Evolutionary conservation across 345 rosid genomes (phyloP).

Genomic region (Brassica juncea): DNA sequence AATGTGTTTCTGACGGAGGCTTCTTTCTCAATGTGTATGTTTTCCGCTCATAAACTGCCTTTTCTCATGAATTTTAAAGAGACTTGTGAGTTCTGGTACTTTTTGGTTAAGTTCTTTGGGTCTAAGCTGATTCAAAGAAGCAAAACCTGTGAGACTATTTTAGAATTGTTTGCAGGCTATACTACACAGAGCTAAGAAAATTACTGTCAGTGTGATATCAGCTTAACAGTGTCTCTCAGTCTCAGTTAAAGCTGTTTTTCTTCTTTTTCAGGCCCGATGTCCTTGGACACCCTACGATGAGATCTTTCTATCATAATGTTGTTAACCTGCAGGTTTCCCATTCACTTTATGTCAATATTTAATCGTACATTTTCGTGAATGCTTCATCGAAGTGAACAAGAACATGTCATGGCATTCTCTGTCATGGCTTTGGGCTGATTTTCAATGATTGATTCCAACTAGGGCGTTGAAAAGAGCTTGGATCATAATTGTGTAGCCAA

Average conservation of each 20-base stretch:
- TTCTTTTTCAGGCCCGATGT: conserved; percentile 66
- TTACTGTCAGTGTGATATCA: neutral
- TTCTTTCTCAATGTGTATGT: conserved; percentile 92
- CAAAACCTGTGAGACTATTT: neutral
- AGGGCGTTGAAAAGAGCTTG: conserved; percentile 67
- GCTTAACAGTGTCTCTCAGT: neutral
- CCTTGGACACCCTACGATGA: conserved; percentile 59
- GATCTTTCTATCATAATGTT: conserved; percentile 67
- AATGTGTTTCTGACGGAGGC: conserved; percentile 94
- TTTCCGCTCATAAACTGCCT: too few species aligned
- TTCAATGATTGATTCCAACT: conserved; percentile 31
- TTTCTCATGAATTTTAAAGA: too few species aligned
- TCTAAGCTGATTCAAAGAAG: conserved; percentile 1
- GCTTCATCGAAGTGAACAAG: neutral
- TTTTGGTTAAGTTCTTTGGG: neutral
- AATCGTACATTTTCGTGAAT: neutral
- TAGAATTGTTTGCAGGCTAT: neutral
- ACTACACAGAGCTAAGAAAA: neutral
- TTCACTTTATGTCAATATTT: conserved; percentile 11
- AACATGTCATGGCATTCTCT: neutral
- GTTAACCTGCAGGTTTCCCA: conserved; percentile 64
- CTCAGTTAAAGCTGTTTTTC: conserved; percentile 25
- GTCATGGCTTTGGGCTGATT: neutral
- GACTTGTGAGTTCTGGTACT: neutral
- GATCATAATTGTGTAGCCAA: conserved; percentile 47